Evolutionary conservation across 163 green algal species (phyloP), one percentile per base, ranked within the genome.

Genomic region (Coccomyxa subellipsoidea): DNA sequence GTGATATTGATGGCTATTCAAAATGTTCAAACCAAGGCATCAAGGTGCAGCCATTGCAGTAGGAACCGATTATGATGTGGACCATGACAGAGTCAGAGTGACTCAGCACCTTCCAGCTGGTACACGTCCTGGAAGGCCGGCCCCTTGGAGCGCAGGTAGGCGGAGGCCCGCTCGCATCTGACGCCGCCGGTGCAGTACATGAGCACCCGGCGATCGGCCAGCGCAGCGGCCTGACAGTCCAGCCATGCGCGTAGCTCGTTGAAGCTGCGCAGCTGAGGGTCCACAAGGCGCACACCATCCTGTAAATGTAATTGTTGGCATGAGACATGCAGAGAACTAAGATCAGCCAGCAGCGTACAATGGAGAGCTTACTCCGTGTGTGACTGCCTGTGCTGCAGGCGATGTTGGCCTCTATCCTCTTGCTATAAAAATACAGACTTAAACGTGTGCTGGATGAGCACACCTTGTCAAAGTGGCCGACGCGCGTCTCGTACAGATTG

Each of bases 131-230:
- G 37, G 59, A 93, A 95, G 32, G 77, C 85, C 4, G 78, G 29
- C 0, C 91, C 92, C 80, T 90, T 91, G 59, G 87, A 86, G 5
- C 80, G 82, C 75, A 97, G 66, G 81, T 94, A 95, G 2, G 93
- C 92, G 7, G 86, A 93, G 2, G 93, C 92, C 15, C 91, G 81
- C 91, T 97, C 93, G 83, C 93, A 97, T 8, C 93, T 85, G 79
- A 97, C 93, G 34, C 93, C 93, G 18, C 93, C 90, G 0, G 92
- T 96, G 87, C 92, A 96, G 84, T 92, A 94, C 92, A 93, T 94
- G 25, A 90, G 70, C 23, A 93, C 81, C 8, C 75, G 81, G 1
- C 82, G 78, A 38, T 82, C 72, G 36, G 71, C 81, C 71, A 92
- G 83, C 38, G 31, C 36, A 31, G 81, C 47, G 80, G 84, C 77